Conservation (phyloP, 768 basidiomycete species). For the Cyclocybe aegerita region DNA sequence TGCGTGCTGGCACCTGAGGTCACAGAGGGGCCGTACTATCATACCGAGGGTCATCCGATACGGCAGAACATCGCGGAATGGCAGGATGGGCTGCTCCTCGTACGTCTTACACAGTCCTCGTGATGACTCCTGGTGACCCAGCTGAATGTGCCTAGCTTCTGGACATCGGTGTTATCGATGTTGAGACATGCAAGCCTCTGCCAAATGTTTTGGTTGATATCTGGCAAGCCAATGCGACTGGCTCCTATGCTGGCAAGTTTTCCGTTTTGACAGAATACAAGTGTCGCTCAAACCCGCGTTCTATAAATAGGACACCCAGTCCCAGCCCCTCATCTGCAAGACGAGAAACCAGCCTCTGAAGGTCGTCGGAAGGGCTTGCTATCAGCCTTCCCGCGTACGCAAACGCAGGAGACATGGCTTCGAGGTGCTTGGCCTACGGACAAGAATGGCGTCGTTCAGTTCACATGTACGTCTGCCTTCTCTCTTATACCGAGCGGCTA, state of each 20-base stretch:
- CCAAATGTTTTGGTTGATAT: conserved; percentile 60
- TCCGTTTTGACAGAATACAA: neutral
- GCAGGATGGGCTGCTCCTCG: conserved; percentile 49
- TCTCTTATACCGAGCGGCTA: neutral
- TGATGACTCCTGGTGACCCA: neutral
- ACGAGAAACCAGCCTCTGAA: conserved; percentile 46
- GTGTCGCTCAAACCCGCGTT: neutral
- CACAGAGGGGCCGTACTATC: conserved; percentile 58
- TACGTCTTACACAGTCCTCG: conserved; percentile 19
- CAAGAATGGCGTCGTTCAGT: conserved; percentile 50
- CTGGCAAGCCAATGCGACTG: conserved; percentile 60
- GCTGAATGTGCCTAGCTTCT: conserved; percentile 31
- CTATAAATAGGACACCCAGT: conserved; percentile 39
- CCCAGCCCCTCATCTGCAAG: conserved; percentile 40
- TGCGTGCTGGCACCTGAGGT: conserved; percentile 54
- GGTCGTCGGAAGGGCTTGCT: conserved; percentile 44
- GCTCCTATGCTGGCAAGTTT: conserved; percentile 45
- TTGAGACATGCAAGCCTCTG: conserved; percentile 54
- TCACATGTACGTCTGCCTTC: conserved; percentile 39
- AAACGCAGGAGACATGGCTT: conserved; percentile 43
- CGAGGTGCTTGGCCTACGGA: conserved; percentile 57
- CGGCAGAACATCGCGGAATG: conserved; percentile 55
- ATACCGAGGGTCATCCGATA: conserved; percentile 46
- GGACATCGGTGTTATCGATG: conserved; percentile 58
- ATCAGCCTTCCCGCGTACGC: conserved; percentile 43